Evolutionary conservation across 2,329 filamentous ascomycete genomes (phyloP).

Genomic region (Myriosclerotinia curreyana): DNA sequence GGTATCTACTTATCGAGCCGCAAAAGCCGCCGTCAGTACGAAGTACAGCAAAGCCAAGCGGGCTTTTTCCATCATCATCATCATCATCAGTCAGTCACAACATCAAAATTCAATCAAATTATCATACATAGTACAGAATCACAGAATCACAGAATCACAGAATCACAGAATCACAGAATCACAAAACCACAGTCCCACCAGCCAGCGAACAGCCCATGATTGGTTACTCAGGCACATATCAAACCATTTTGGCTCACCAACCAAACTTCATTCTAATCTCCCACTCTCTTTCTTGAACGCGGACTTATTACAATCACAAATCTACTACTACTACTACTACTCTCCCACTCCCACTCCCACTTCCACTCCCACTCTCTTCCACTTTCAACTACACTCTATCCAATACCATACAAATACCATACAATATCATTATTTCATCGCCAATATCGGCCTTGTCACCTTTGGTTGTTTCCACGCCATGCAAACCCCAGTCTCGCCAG

Average conservation of each 20-base stretch:
- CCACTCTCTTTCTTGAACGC: neutral
- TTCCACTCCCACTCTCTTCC: neutral
- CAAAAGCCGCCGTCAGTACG: constrained; percentile 4
- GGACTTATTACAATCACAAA: neutral
- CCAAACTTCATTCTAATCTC: neutral
- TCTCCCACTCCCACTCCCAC: neutral
- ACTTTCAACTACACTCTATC: neutral
- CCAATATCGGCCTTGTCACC: constrained; percentile 8
- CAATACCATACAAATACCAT: neutral
- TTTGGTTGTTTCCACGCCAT: constrained; percentile 25
- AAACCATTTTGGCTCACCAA: neutral
- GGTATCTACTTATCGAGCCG: too few species aligned
- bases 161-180: too few species aligned
- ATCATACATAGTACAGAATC: neutral
- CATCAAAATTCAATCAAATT: neutral
- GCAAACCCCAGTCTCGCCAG: constrained; percentile 32
- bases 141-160: too few species aligned
- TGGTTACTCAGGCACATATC: neutral
- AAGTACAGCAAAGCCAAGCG: neutral
- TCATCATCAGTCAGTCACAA: too few species aligned
- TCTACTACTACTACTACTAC: too few species aligned
- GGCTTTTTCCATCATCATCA: neutral
- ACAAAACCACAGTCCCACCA: neutral
- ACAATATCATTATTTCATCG: neutral
- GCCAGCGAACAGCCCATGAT: too few species aligned